phyloP scores from a whole-genome alignment of 192 early-diverging fungal species.

The Rhizophagus sp. region DNA sequence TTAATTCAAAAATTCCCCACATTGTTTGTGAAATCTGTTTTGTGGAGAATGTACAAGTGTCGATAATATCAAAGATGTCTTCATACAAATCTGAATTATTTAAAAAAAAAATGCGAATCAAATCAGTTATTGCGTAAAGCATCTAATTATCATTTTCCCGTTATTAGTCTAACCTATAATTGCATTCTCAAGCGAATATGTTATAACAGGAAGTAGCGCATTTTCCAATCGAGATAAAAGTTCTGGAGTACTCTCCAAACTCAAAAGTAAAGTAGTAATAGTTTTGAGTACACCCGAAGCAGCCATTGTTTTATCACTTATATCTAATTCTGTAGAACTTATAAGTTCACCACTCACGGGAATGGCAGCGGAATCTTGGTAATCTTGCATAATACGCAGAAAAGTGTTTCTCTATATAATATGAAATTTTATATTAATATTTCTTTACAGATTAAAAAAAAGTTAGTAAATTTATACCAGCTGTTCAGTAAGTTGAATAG shows the following conservation, averaged over 20 bases:
- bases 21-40: slow-evolving; percentile 82
- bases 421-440: background rate
- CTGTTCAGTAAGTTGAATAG: slow-evolving; percentile 84
- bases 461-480: slow-evolving; percentile 48
- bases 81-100: slow-evolving; percentile 72
- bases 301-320: slow-evolving; percentile 85
- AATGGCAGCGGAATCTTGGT: slow-evolving; percentile 49
- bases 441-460: slow-evolving; percentile 5
- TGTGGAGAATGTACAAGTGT: slow-evolving; percentile 81
- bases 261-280: slow-evolving; percentile 82
- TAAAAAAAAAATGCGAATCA: background rate
- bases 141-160: background rate
- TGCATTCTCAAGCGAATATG: slow-evolving; percentile 74
- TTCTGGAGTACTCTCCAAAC: slow-evolving; percentile 80
- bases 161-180: slow-evolving; percentile 52
- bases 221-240: slow-evolving; percentile 81
- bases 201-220: slow-evolving; percentile 74
- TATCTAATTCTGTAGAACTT: slow-evolving; percentile 57
- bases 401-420: slow-evolving; percentile 71
- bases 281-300: slow-evolving; percentile 90
- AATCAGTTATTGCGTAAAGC: background rate
- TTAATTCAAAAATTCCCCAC: slow-evolving; percentile 80
- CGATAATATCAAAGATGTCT: slow-evolving; percentile 87
- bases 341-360: slow-evolving; percentile 47
- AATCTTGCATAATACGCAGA: slow-evolving; percentile 79